Conservation (phyloP, 2,329 filamentous ascomycete species). For the Aureobasidium subglaciale region DNA sequence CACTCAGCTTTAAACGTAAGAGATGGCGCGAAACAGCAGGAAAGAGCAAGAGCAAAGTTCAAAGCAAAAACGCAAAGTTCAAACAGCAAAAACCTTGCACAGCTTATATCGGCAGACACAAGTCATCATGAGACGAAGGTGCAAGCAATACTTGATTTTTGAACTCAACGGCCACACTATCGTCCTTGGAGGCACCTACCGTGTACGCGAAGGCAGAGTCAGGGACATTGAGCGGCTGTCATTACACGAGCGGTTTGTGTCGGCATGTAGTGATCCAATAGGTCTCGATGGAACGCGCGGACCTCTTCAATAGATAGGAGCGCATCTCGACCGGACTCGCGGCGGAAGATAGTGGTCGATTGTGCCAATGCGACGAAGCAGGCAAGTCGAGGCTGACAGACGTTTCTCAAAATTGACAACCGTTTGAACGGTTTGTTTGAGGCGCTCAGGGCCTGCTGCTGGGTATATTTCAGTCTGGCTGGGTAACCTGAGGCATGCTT, state of each 20-base stretch:
- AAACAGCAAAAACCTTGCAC: background rate
- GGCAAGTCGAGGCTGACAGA: background rate
- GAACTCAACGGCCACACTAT: background rate
- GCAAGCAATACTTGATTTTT: slow-evolving; percentile 1
- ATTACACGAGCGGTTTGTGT: background rate
- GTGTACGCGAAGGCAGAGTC: background rate
- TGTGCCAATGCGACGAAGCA: background rate
- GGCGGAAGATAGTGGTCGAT: background rate
- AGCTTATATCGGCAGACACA: background rate
- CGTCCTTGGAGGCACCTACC: background rate
- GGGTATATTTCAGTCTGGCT: background rate
- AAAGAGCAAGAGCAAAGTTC: background rate
- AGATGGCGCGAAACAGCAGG: no score
- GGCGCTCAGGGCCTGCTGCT: background rate
- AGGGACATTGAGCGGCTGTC: background rate
- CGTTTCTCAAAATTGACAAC: slow-evolving; percentile 7
- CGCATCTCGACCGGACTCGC: background rate
- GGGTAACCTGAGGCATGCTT: background rate
- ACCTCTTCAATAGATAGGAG: no score
- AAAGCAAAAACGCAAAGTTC: no score
- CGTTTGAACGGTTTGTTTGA: background rate
- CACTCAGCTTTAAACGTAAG: no score
- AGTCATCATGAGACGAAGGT: background rate
- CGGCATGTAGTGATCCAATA: no score
- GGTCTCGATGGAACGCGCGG: background rate